Percentiles rank a stretch among this genome's conserved stretches.
phyloP scores from a whole-genome alignment of 1,139 yeast genomes.

The Hemisphaericaspora subhashii region DNA sequence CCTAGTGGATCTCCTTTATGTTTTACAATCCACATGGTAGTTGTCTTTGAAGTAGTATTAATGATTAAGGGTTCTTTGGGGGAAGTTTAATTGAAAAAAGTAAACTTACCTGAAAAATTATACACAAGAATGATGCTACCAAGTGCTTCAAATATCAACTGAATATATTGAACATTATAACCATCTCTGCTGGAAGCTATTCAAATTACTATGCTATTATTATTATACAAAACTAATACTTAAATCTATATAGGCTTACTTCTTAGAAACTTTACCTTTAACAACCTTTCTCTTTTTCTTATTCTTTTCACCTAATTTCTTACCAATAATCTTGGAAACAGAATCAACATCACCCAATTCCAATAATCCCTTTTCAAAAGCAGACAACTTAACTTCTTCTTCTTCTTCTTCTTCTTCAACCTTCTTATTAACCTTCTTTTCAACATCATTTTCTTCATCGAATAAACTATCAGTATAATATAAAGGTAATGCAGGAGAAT shows the following conservation, averaged over 20 bases:
- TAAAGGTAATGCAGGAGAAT: slow-evolving; percentile 83
- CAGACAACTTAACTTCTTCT: slow-evolving; percentile 45
- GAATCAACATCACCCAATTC: slow-evolving; percentile 80
- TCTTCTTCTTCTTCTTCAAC: slow-evolving; percentile 27
- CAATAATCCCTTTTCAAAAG: slow-evolving; percentile 73
- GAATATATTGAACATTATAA: too few species aligned
- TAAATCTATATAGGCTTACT: neutral
- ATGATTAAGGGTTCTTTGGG: too few species aligned
- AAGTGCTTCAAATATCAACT: too few species aligned
- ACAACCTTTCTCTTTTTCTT: slow-evolving; percentile 4
- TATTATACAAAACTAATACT: too few species aligned
- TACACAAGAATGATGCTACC: too few species aligned
- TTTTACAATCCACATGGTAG: slow-evolving; percentile 16
- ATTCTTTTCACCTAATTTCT: slow-evolving; percentile 25
- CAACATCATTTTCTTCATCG: slow-evolving; percentile 31
- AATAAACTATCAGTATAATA: slow-evolving; percentile 66
- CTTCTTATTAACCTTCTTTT: slow-evolving; percentile 25
- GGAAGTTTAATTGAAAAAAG: too few species aligned
- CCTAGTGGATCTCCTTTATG: slow-evolving; percentile 14
- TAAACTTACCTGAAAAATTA: too few species aligned
- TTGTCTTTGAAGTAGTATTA: too few species aligned
- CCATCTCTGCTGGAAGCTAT: too few species aligned
- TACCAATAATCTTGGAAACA: slow-evolving; percentile 47
- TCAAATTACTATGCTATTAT: too few species aligned
- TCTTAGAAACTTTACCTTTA: slow-evolving; percentile 17